These are phyloP conservation scores for Apostasia ramifera DNA, from an alignment of 106 monocot species.

Conservation along the genomic window DNA sequence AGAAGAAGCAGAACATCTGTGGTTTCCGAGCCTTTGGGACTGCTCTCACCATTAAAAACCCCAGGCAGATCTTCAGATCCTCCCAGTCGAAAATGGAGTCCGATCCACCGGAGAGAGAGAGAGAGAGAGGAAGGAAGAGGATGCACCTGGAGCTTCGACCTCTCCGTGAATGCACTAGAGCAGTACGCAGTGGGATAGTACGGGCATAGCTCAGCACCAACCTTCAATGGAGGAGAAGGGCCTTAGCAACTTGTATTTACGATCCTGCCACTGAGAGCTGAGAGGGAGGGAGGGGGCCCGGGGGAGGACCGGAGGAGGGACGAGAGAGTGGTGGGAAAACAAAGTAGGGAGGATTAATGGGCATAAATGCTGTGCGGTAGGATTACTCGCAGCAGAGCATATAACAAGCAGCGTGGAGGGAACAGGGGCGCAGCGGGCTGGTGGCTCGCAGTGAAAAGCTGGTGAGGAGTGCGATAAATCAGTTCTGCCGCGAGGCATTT, in stretches of 20 bases:
- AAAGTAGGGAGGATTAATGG: not conserved
- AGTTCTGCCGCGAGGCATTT: no score
- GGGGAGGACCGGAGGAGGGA: not conserved
- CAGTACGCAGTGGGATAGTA: not conserved
- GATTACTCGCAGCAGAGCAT: constrained; percentile 1
- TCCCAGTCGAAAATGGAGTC: not conserved
- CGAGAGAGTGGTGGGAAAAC: not conserved
- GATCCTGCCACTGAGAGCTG: constrained; percentile 29
- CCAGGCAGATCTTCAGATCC: not conserved
- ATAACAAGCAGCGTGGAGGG: no score
- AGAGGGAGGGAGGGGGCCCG: not conserved
- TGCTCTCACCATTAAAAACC: not conserved
- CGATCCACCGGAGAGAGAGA: not conserved
- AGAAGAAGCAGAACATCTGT: no score
- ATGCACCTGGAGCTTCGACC: constrained; percentile 5
- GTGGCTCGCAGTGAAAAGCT: no score
- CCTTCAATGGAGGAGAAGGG: constrained; percentile 15
- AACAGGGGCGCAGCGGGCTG: no score
- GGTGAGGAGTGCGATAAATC: no score
- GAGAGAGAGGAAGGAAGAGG: not conserved
- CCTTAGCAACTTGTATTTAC: constrained; percentile 23
- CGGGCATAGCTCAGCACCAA: not conserved
- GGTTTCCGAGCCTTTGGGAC: no score
- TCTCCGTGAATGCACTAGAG: not conserved
- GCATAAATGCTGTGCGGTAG: constrained; percentile 13